These are phyloP conservation scores for Terfezia claveryi DNA, from an alignment of 495 filamentous ascomycete species.

Conservation along the genomic window DNA sequence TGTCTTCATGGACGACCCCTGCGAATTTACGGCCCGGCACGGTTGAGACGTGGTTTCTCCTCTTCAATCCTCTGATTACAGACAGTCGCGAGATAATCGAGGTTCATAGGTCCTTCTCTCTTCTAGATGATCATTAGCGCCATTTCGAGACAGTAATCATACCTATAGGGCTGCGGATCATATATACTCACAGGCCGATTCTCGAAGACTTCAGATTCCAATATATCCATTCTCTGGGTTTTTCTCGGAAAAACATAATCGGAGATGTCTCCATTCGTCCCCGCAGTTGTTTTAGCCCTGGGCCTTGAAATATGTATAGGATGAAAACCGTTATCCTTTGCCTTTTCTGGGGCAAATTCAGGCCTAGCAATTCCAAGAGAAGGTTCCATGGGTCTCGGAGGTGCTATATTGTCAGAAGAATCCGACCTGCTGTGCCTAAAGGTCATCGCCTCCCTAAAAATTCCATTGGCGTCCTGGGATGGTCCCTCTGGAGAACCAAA, in stretches of 20 bases:
- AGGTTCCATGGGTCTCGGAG: not conserved
- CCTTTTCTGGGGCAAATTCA: not conserved
- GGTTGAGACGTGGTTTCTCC: not conserved
- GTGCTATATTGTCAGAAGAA: not conserved
- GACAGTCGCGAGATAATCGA: not conserved
- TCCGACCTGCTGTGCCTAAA: not conserved
- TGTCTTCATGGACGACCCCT: too few relatives aligned
- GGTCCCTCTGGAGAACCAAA: not conserved
- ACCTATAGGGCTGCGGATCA: not conserved
- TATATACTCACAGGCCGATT: not conserved
- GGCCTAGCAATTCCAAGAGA: not conserved
- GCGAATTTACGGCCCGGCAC: too few relatives aligned
- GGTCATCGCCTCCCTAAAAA: not conserved
- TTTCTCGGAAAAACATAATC: too few relatives aligned
- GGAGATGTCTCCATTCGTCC: not conserved
- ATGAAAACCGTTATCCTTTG: not conserved
- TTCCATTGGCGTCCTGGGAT: not conserved
- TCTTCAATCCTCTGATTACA: not conserved
- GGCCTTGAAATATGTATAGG: not conserved
- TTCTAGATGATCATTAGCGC: not conserved
- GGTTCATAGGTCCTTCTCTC: not conserved
- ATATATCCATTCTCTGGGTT: not conserved
- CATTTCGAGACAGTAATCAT: not conserved
- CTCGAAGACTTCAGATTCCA: not conserved
- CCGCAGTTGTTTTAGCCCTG: not conserved